Percentiles rank a stretch among this genome's conserved stretches.
Evolutionary conservation across 192 early-diverging fungal species (phyloP).

Genomic region (Irineochytrium annulatum): DNA sequence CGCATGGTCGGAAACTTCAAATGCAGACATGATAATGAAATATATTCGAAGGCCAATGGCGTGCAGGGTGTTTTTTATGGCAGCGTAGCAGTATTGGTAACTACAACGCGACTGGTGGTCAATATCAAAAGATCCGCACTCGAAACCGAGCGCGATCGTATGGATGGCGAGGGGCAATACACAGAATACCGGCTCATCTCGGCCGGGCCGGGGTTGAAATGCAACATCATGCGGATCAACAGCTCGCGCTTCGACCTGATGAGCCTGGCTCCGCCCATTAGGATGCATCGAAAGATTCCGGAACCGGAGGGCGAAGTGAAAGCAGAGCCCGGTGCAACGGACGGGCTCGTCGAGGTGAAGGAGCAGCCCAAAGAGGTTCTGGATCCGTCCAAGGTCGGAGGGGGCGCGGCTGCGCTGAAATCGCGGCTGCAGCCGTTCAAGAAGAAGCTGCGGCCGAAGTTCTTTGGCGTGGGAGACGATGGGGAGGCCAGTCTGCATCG

Average conservation of each 20-base stretch:
- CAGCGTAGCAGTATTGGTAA: too few species aligned
- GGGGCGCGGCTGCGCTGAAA: conserved; percentile 22
- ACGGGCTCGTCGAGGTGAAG: not conserved
- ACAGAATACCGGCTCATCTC: conserved; percentile 18
- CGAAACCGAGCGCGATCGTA: too few species aligned
- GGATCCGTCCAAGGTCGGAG: conserved; percentile 21
- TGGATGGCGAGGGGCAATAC: conserved; percentile 12
- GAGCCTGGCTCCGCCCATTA: conserved; percentile 21
- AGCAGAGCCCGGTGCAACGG: conserved; percentile 2
- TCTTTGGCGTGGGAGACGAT: conserved; percentile 23
- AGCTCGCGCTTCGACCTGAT: conserved; percentile 23
- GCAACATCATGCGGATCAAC: conserved; percentile 34
- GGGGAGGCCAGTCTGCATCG: conserved; percentile 5
- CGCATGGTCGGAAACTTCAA: too few species aligned
- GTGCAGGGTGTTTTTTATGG: too few species aligned
- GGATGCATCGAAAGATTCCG: conserved; percentile 27
- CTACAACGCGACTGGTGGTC: too few species aligned
- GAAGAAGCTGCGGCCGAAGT: conserved; percentile 45
- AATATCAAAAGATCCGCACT: too few species aligned
- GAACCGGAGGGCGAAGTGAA: conserved; percentile 19
- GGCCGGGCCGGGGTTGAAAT: conserved; percentile 1
- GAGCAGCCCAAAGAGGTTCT: conserved; percentile 19
- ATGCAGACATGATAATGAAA: too few species aligned
- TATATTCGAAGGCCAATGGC: too few species aligned
- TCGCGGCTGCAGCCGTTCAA: conserved; percentile 37